Conservation (phyloP, 257 asterid species). For the Gentiana macrophylla region DNA sequence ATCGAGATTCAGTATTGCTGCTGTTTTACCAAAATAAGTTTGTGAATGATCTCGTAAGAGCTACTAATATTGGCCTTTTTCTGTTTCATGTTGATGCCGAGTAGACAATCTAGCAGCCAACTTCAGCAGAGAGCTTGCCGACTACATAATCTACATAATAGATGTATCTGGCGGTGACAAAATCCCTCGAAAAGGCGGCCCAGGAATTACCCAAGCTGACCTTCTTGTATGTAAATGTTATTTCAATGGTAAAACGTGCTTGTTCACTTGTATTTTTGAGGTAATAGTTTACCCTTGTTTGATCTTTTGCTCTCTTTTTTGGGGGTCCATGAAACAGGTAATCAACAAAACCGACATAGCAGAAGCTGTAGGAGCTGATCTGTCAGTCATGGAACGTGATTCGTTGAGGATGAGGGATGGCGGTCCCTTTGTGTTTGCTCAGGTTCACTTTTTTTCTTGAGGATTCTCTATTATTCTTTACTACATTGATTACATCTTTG, state of each 20-base stretch:
- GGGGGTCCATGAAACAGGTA: constrained; percentile 34
- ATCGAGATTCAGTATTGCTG: not conserved
- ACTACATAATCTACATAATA: constrained; percentile 80
- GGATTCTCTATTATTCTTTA: not conserved
- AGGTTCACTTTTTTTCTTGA: constrained; percentile 31
- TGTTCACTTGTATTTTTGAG: not conserved
- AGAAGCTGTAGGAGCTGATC: constrained; percentile 82
- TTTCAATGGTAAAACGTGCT: not conserved
- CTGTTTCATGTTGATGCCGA: constrained; percentile 4
- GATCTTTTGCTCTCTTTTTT: not conserved
- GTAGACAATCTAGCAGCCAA: constrained; percentile 92
- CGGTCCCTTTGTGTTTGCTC: constrained; percentile 92
- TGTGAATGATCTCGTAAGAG: too few relatives aligned
- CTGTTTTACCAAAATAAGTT: too few relatives aligned
- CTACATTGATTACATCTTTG: not conserved
- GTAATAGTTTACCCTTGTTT: not conserved
- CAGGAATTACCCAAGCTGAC: constrained; percentile 96
- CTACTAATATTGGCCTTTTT: not conserved
- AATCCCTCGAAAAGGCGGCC: constrained; percentile 98
- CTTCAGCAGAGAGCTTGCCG: constrained; percentile 95
- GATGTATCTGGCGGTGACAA: constrained; percentile 94
- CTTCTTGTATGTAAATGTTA: constrained; percentile 49
- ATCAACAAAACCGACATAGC: constrained; percentile 94
- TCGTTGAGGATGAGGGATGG: constrained; percentile 96
- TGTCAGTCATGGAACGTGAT: constrained; percentile 91